Percentiles rank a stretch among this genome's conserved stretches.
Conservation (phyloP, 2,329 filamentous ascomycete genomes). For the Ilyonectria sp. region DNA sequence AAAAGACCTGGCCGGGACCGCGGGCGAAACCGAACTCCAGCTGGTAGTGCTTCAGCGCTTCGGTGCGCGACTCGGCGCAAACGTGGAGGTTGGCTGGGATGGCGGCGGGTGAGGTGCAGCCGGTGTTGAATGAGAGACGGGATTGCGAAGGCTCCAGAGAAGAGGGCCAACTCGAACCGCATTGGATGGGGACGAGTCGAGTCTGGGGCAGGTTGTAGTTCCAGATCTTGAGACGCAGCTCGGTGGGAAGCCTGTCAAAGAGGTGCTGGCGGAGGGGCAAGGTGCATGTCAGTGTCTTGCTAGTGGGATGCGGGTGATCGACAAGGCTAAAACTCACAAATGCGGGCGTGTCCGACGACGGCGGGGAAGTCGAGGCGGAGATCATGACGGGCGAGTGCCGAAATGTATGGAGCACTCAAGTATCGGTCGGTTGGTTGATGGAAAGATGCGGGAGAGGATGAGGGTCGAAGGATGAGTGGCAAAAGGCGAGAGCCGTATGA, state of each 20-base stretch:
- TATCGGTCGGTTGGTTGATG: not conserved
- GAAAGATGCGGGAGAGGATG: not conserved
- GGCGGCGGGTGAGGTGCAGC: constrained; percentile 59
- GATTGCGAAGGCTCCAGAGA: constrained; percentile 23
- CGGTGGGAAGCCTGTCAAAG: constrained; percentile 61
- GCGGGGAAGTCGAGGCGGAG: constrained; percentile 10
- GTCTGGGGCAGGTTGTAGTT: constrained; percentile 58
- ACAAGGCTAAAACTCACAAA: constrained; percentile 33
- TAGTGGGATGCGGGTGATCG: constrained; percentile 29
- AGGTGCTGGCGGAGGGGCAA: constrained; percentile 51
- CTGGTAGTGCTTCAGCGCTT: constrained; percentile 59
- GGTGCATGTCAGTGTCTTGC: constrained; percentile 27
- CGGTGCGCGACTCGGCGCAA: constrained; percentile 62
- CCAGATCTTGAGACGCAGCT: constrained; percentile 66
- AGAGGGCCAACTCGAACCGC: constrained; percentile 53
- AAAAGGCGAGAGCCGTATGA: not conserved
- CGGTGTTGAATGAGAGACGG: constrained; percentile 42
- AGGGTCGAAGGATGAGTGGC: not conserved
- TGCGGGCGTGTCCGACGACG: constrained; percentile 19
- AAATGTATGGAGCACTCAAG: not conserved
- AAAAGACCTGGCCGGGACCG: constrained; percentile 58
- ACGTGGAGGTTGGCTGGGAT: constrained; percentile 62
- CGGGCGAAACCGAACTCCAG: constrained; percentile 60
- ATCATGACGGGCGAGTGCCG: constrained; percentile 17
- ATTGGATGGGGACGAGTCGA: constrained; percentile 61